Evolutionary conservation across 2,329 filamentous ascomycete species (phyloP), one percentile per base, ranked within the genome.

Genomic region (Scopulariopsis brevicaulis): DNA sequence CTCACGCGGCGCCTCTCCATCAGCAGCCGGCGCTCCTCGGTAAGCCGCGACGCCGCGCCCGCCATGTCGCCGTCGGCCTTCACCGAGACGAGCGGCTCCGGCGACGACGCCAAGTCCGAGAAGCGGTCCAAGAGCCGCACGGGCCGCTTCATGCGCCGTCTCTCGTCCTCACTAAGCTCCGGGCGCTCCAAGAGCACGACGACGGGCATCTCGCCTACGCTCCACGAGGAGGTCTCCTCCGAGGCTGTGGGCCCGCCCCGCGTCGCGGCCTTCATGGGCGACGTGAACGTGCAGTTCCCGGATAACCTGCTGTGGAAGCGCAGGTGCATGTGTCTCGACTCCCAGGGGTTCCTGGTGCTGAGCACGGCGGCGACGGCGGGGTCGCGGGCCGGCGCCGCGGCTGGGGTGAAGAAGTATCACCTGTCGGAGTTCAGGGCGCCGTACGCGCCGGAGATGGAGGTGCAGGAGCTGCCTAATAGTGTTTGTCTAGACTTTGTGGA

Each of bases 261-360:
- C 70, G 54, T 84, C 56, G 78, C 86, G 28, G 78, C 89, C 3
- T 85, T 87, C 61, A 81, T 96, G 70, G 90, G 92, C 54, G 90
- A 96, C 66, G 86, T 99, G 62, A 97, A 99, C 65, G 89, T 97
- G 12, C 94, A 99, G 69, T 96, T 99, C 69, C 94, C 94, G 0
- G 93, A 97, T 68, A 96, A 90, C 58, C 78, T 99, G 53, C 79
- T 99, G 14, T 99, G 94, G 94, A 99, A 97, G 75, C 87, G 93
- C 58, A 85, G 94, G 60, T 91, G 87, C 66, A 85, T 96, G 72
- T 87, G 87, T 62, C 83, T 99, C 59, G 92, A 97, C 69, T 83
- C 85, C 10, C 80, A 87, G 60, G 94, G 93, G 20, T 91, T 88
- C 71, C 75, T 99, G 46, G 85, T 96, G 59, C 80, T 99, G 61